Conservation (phyloP, 306 rosid genomes). For the Sesbania bispinosa region DNA sequence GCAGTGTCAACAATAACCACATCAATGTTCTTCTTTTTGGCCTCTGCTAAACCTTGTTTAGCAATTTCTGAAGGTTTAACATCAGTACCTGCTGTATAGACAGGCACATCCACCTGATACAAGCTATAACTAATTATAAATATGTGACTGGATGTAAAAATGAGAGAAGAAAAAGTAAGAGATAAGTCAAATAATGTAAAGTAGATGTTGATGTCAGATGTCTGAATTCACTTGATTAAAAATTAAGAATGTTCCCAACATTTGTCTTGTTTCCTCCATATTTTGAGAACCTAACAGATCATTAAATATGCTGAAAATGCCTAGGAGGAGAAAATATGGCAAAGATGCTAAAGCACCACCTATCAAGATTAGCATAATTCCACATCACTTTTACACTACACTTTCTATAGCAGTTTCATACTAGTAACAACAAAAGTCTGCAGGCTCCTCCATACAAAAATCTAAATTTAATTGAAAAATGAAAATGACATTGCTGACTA, state of each 20-base stretch:
- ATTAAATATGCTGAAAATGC: conserved; percentile 1
- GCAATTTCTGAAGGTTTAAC: conserved; percentile 89
- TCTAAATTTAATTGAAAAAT: not conserved
- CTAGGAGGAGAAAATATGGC: conserved; percentile 17
- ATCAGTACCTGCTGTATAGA: conserved; percentile 84
- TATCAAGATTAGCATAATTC: not conserved
- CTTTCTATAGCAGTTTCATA: conserved; percentile 14
- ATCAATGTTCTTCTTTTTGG: conserved; percentile 82
- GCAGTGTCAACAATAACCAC: conserved; percentile 96
- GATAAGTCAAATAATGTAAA: not conserved
- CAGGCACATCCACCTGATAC: conserved; percentile 90
- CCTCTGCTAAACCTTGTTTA: conserved; percentile 88
- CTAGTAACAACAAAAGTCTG: conserved; percentile 3
- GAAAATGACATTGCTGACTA: conserved; percentile 1
- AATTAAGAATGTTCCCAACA: not conserved
- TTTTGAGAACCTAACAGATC: conserved; percentile 11
- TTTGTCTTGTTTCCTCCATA: not conserved
- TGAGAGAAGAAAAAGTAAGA: conserved; percentile 1
- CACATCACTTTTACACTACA: not conserved
- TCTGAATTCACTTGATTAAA: conserved; percentile 14
- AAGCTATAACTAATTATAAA: conserved; percentile 43
- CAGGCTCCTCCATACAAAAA: not conserved
- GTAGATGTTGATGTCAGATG: not conserved
- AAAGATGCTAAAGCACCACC: conserved; percentile 13
- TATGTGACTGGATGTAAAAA: conserved; percentile 16